Base-by-base conservation (phyloP, 2,329 filamentous ascomycete genomes). In the Penicillium brasilianum region DNA sequence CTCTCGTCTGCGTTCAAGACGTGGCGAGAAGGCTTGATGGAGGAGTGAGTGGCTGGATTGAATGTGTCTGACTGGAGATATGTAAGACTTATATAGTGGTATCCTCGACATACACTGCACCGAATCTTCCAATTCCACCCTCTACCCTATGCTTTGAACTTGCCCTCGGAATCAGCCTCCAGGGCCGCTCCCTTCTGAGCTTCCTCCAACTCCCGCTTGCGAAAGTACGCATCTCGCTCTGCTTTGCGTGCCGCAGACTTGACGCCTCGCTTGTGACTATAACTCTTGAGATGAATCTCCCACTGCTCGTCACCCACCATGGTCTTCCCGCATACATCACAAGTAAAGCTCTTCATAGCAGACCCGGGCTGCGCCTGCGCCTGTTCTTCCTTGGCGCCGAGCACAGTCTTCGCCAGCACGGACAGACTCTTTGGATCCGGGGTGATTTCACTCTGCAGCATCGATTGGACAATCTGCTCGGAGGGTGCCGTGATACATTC, bases 1-100 rank as follows among this genome's bases (percentile, higher is more conserved):
- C 79, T 97, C 43, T 91, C 90, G 2, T 84, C 88, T 22, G 86
- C 90, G 14, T 97, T 97, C 72, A 84, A 90, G 70, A 85, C 88
- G 63, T 96, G 92, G 90, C 78, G 87, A 13, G 50, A 53, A 14
- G 7, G 7, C 2, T 5, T 10, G 2, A 8, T 7, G 22, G 14
- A 13, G 36, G 22, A 14, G 20, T 34, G 30, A 50, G 2, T 50
- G 10, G 48, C 13, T 8, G 22, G 10, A 34, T 41, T 41, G 11
- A 34, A 9, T 34, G 32, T 11, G 4, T 41, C 10, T 41, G 39
- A 11, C 18, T 41, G 20, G 39, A 28, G 25, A 43, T 2, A 50
- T 50, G 48, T 41, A 46, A 64, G 28, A 52, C 2, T 9, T 34
- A 48, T 30, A n/a, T n/a, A n/a, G 39, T 39, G 50, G 32, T 53